Evolutionary conservation across 345 rosid species (phyloP), one percentile per base, ranked within the genome.

Genomic region (Microcos paniculata): DNA sequence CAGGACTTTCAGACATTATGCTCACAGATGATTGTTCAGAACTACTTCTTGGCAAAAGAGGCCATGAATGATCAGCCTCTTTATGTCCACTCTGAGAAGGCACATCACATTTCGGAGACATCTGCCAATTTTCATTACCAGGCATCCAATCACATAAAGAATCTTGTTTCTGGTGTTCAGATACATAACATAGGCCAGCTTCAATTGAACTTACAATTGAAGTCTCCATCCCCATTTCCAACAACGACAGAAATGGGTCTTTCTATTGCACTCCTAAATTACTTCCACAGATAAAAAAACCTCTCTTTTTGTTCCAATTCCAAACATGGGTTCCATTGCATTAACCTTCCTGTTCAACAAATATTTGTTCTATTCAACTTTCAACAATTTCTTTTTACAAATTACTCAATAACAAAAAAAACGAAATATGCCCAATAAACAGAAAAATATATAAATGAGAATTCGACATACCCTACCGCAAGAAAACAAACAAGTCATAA

Each of bases 51-150:
- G 64, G 72, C 74, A 61, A 71, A 72, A 84, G 79, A 42, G 58
- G 78, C 76, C 76, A 66, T 76, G 81, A 80, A 78, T 72, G 72
- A 70, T 83, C 71, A 80, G 76, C 83, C 75, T 80, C 80, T 81
- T 42, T 64, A 76, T 81, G 78, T 80, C 84, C 80, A 79, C 70
- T 69, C 28, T 58, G 73, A 74, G 82, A 82, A 65, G 76, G 81
- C 62, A 81, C 81, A 63, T 77, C 72, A 78, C 77, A 80, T 84
- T 83, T 85, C 49, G 79, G 80, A 83, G 81, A 86, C 92, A 90
- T 89, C 85, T 88, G 84, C 80, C 69, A 81, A 72, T 80, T 80
- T 77, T 76, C 85, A 80, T 77, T 43, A 71, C 65, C 80, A 42
- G 76, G 72, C 63, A 62, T 73, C 87, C 81, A 85, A 73, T 84